Evolutionary conservation across 176 grass and related monocot genomes (phyloP), one percentile per base, ranked within the genome.

Genomic region (Eremochloa ophiuroides): DNA sequence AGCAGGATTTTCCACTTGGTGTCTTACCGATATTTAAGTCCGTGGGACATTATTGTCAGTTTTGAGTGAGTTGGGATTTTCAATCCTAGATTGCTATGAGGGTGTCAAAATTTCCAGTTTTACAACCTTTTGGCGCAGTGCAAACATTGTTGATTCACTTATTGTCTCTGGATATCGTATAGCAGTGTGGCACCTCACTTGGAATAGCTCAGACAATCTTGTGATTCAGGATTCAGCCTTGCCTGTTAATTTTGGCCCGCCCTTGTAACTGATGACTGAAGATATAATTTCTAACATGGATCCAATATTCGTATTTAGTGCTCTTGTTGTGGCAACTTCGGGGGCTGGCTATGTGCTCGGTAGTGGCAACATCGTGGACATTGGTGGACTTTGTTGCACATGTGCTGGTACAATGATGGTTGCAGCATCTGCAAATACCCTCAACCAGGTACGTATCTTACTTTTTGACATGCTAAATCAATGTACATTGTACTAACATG

Each of bases 391-490:
- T 71, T 98, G 90, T 81, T 98, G 62, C 85, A 98, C 95, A 47
- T 98, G 95, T 73, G 77, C 90, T 73, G 95, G 95, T 84, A 98
- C 95, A 75, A 98, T 98, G 95, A 98, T 98, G 95, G 95, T 94
- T 76, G 95, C 95, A 29, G 95, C 95, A 87, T 94, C 95, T 84
- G 95, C 95, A 50, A 98, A 89, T 75, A 87, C 95, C 47, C 88
- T 98, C 66, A 98, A 98, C 79, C 95, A 98, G 95, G 95, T 93
- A 38, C 40, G 0, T 2, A 38, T 77, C 8, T 79, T 81, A 41
- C 64, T 66, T 73, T 60, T 80, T 34, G 39, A 20, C 25, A 13
- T 27, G 47, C 25, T 70, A 64, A 56, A 85, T 67, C 20, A 85
- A 71, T 85, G 28, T 51, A 64, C 53, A 64, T 22, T 76, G 35